Evolutionary conservation across 23 red algal species (phyloP).

Genomic region (Gracilariopsis chorda): DNA sequence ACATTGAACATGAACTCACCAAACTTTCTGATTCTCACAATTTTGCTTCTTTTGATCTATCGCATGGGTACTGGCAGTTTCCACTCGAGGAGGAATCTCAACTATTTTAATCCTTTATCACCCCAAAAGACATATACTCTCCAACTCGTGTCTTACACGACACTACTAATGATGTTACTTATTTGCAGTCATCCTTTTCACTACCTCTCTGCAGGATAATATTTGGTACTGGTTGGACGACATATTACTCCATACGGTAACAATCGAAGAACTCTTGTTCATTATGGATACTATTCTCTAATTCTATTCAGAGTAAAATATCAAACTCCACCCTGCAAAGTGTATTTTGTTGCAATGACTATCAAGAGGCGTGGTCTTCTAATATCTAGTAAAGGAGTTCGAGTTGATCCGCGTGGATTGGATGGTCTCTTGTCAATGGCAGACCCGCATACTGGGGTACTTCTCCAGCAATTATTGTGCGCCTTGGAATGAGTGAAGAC

Average conservation of each 20-base stretch:
- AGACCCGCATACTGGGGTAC: neutral
- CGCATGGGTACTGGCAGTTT: slow-evolving; percentile 7
- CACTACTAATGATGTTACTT: neutral
- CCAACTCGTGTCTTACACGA: neutral
- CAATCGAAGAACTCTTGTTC: neutral
- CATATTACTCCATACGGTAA: neutral
- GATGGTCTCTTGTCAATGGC: neutral
- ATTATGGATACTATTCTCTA: neutral
- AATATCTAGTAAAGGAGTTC: neutral
- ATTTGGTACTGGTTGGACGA: slow-evolving; percentile 21
- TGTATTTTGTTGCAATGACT: neutral
- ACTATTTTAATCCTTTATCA: neutral
- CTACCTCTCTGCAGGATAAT: neutral
- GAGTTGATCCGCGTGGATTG: neutral
- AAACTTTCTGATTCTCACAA: neutral
- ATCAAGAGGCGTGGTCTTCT: neutral
- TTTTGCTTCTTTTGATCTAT: neutral
- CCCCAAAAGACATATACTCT: neutral
- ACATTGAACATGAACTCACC: neutral
- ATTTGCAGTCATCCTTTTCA: neutral
- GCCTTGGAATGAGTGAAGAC: neutral
- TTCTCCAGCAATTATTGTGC: neutral
- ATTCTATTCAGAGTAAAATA: neutral
- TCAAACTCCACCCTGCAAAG: neutral
- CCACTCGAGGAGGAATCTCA: neutral